Percentiles rank a stretch among this genome's conserved stretches.
These are phyloP conservation scores for Phialocephala subalpina DNA, from an alignment of 2,329 filamentous ascomycete genomes.

Conservation along the genomic window DNA sequence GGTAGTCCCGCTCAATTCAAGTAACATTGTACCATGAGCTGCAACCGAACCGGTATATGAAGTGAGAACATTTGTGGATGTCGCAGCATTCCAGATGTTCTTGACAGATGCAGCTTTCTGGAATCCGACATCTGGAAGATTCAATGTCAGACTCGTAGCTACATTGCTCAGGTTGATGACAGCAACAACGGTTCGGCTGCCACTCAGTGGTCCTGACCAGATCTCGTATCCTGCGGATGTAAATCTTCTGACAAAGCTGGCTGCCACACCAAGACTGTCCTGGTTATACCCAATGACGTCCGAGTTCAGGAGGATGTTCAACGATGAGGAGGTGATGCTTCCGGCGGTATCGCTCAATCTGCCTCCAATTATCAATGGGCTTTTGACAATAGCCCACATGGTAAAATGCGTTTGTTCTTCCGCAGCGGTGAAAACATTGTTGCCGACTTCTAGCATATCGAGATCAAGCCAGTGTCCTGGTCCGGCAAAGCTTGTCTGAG, in stretches of 20 bases:
- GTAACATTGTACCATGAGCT: conserved; percentile 37
- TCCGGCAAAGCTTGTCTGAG: conserved; percentile 47
- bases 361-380: conserved; percentile 38
- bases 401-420: conserved; percentile 53
- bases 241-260: conserved; percentile 37
- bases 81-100: conserved; percentile 35
- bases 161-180: conserved; percentile 34
- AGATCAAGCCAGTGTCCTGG: conserved; percentile 51
- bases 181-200: conserved; percentile 35
- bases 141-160: conserved; percentile 31
- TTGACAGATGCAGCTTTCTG: conserved; percentile 35
- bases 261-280: conserved; percentile 36
- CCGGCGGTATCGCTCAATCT: conserved; percentile 35
- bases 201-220: conserved; percentile 38
- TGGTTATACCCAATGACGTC: conserved; percentile 40
- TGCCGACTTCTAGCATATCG: conserved; percentile 52
- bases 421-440: conserved; percentile 44
- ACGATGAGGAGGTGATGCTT: conserved; percentile 26
- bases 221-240: conserved; percentile 40
- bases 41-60: conserved; percentile 33
- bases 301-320: conserved; percentile 34
- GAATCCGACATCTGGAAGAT: conserved; percentile 37
- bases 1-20: conserved; percentile 32
- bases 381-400: conserved; percentile 51
- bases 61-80: conserved; percentile 29